These are phyloP conservation scores for Talaromyces sp. DNA, from an alignment of 2,329 filamentous ascomycete genomes.

Conservation along the genomic window DNA sequence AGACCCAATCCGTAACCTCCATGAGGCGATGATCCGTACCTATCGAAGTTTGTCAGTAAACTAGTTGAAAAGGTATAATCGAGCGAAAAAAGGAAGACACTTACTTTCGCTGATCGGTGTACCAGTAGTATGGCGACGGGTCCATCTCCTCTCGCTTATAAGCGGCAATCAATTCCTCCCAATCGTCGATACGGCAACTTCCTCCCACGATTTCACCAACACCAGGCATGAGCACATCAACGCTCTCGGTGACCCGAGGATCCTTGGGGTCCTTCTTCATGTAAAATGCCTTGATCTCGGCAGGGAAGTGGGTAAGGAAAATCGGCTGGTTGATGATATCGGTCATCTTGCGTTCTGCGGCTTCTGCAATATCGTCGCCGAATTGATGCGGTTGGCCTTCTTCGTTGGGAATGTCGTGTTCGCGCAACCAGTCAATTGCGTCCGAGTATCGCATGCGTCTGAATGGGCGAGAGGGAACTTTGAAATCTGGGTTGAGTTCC, in stretches of 20 bases:
- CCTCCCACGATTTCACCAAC: slow-evolving; percentile 97
- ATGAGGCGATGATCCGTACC: slow-evolving; percentile 87
- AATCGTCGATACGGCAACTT: slow-evolving; percentile 91
- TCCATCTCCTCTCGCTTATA: slow-evolving; percentile 86
- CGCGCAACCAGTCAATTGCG: slow-evolving; percentile 88
- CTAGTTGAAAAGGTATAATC: neutral
- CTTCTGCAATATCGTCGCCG: slow-evolving; percentile 96
- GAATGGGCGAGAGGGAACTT: slow-evolving; percentile 78
- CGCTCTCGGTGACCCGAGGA: slow-evolving; percentile 81
- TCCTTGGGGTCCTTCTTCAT: slow-evolving; percentile 88
- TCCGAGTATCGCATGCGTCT: slow-evolving; percentile 92
- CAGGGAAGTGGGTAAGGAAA: slow-evolving; percentile 94
- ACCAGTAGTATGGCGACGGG: slow-evolving; percentile 91
- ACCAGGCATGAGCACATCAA: slow-evolving; percentile 84
- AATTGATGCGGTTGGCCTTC: slow-evolving; percentile 86
- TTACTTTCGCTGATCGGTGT: slow-evolving; percentile 93
- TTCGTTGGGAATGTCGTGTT: slow-evolving; percentile 89
- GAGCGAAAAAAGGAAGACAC: slow-evolving; percentile 34
- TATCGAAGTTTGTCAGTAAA: slow-evolving; percentile 32
- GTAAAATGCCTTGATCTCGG: slow-evolving; percentile 98
- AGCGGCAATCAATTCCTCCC: slow-evolving; percentile 82
- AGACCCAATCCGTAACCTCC: slow-evolving; percentile 90
- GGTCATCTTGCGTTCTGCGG: slow-evolving; percentile 94
- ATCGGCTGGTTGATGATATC: slow-evolving; percentile 94
- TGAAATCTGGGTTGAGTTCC: slow-evolving; percentile 87